Evolutionary conservation across 2,329 filamentous ascomycete genomes (phyloP), one percentile per base, ranked within the genome.

Genomic region (Colletotrichum cereale): DNA sequence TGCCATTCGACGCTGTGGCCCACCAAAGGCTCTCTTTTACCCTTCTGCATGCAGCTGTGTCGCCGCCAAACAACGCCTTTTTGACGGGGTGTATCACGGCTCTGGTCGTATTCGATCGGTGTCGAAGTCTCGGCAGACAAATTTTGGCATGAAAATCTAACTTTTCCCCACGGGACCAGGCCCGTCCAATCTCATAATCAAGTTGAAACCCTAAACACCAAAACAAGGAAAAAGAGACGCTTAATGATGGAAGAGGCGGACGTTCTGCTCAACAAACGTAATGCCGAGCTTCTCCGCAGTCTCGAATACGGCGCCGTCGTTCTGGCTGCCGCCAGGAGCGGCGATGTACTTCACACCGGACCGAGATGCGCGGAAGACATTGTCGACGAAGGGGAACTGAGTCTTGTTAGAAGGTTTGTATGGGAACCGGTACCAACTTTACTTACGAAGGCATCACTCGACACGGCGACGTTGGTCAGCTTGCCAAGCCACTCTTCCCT

Each of bases 351-450:
- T 98, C 79, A 90, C 95, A 61, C 96, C 96, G 29, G 94, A 97
- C 78, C 94, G 89, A 73, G 90, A 91, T 62, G 95, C 93, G 75
- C 96, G 91, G 90, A 97, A 98, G 75, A 99, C 93, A 78, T 99
- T 99, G 87, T 99, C 96, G 79, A 94, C 94, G 85, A 99, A 99
- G 76, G 96, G 96, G 90, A 99, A 99, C 93, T 94, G 71, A 10
- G 53, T 5, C 2, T 8, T 36, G 74, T 82, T 76, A 81, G 79
- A 53, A 71, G 21, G 34, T 34, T 64, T 52, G n/a, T 47, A 36
- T 10, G 8, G 4, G 48, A 21, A 29, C 38, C 12, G 53, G 44
- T 29, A 11, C 42, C 31, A 57, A 52, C 48, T 60, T n/a, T 67
- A 89, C 93, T 86, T 88, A 96, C 93, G 84, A 99, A 99, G 75